Evolutionary conservation across 2,329 filamentous ascomycete genomes (phyloP), one percentile per base, ranked within the genome.

Genomic region (Coniochaeta prunicola): DNA sequence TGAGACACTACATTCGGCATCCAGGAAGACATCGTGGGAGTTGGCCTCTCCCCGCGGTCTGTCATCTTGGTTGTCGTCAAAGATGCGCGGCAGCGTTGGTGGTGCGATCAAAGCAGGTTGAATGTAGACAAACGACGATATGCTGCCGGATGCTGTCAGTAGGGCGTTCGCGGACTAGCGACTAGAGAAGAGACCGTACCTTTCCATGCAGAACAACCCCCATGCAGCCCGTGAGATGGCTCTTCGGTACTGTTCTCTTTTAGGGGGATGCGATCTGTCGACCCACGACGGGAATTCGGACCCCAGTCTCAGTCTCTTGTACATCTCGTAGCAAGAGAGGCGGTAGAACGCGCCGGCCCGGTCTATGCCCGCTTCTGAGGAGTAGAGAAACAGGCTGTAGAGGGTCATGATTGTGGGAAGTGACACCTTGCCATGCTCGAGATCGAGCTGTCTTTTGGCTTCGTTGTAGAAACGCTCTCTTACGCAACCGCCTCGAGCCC

Each of bases 371-470:
- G 54, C 54, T 12, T 30, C 54, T 5, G 54, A 56, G 34, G 54
- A 56, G 19, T 42, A 56, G n/a, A 58, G 40, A 40, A 58, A 60
- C 50, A 60, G 36, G n/a, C 36, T 55, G 31, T 42, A 26, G 10
- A 60, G 50, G 15, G 38, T 53, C 59, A 53, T 53, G 28, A 42
- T n/a, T 4, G 56, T 58, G 3, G 59, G 36, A 2, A 60, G 50
- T n/a, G 59, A 60, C 26, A 24, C 19, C 9, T 45, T 53, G 19
- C 59, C 59, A 15, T 34, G 17, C 33, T 60, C 59, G 13, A 48
- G 56, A n/a, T 60, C 59, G 2, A 60, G 56, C 7, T 55, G 45
- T 28, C n/a, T 58, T 26, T 60, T 60, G 2, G 59, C 59, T 50
- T 60, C 56, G 21, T 28, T 31, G 12, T 40, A 50, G 53, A 60